A percentile compares a stretch with the other conserved stretches of the same genome.
These are phyloP conservation scores for Xerocomellus chrysenteron DNA, from an alignment of 768 basidiomycete genomes.

Conservation along the genomic window DNA sequence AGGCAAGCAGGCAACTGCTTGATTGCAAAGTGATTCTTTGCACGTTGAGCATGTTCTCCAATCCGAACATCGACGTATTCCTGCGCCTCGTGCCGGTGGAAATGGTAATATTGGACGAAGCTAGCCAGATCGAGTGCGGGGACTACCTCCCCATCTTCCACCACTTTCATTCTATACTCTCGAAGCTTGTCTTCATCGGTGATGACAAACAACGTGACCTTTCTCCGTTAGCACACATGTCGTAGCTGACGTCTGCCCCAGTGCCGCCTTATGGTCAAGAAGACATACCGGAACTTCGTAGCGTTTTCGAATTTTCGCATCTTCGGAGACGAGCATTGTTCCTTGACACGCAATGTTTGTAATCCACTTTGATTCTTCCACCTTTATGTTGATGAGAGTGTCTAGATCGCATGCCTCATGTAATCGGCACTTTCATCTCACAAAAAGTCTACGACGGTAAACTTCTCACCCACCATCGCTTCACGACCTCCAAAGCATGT, in stretches of 20 bases:
- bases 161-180: constrained; percentile 25
- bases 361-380: neutral
- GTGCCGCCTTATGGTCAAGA: constrained; percentile 82
- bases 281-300: constrained; percentile 59
- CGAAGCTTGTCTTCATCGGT: constrained; percentile 40
- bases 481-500: constrained; percentile 35
- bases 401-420: constrained; percentile 79
- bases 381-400: neutral
- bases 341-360: constrained; percentile 72
- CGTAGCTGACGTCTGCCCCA: constrained; percentile 27
- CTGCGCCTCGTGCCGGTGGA: constrained; percentile 35
- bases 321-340: constrained; percentile 48
- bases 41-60: constrained; percentile 48
- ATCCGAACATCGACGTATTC: constrained; percentile 16
- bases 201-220: constrained; percentile 38
- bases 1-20: constrained; percentile 23
- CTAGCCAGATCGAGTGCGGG: constrained; percentile 45
- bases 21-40: constrained; percentile 42
- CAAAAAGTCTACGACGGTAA: constrained; percentile 55
- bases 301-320: constrained; percentile 73
- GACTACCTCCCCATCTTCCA: constrained; percentile 39
- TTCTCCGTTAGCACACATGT: neutral
- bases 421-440: constrained; percentile 73
- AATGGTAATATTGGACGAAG: constrained; percentile 46
- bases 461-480: constrained; percentile 56